phyloP scores from a whole-genome alignment of 352 stramenopile genomes.

The Pythium chondricola region DNA sequence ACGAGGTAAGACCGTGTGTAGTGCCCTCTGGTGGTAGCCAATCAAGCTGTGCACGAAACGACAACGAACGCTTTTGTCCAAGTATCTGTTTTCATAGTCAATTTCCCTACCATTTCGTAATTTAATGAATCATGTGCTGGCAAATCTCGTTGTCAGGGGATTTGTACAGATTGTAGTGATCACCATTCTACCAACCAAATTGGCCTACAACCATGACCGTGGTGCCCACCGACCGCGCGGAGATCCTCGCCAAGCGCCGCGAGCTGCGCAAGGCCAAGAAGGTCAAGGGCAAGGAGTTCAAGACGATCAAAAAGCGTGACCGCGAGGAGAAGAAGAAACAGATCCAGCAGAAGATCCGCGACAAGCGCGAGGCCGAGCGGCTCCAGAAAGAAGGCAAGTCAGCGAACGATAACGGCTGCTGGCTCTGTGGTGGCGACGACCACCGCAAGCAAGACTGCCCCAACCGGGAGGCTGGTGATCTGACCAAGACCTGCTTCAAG shows the following conservation, averaged over 20 bases:
- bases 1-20: neutral
- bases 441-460: constrained; percentile 80
- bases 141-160: neutral
- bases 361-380: constrained; percentile 50
- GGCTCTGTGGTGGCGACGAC: constrained; percentile 60
- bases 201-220: constrained; percentile 13
- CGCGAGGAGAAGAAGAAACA: constrained; percentile 72
- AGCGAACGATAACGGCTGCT: constrained; percentile 44
- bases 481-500: constrained; percentile 82
- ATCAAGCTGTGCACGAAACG: constrained; percentile 19
- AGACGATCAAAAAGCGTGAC: constrained; percentile 53
- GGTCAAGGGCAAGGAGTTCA: constrained; percentile 56
- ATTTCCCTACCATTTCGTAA: neutral
- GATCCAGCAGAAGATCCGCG: constrained; percentile 70
- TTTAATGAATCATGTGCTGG: neutral
- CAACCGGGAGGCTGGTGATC: constrained; percentile 50
- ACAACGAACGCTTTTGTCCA: neutral
- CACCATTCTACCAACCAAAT: no score
- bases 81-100: constrained; percentile 6
- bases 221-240: constrained; percentile 7
- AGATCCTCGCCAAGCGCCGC: constrained; percentile 37
- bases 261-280: constrained; percentile 82
- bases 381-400: constrained; percentile 14
- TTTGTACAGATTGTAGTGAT: neutral
- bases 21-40: constrained; percentile 9